These are phyloP conservation scores for Capsicum chinense DNA, from an alignment of 257 asterid species.

Conservation along the genomic window DNA sequence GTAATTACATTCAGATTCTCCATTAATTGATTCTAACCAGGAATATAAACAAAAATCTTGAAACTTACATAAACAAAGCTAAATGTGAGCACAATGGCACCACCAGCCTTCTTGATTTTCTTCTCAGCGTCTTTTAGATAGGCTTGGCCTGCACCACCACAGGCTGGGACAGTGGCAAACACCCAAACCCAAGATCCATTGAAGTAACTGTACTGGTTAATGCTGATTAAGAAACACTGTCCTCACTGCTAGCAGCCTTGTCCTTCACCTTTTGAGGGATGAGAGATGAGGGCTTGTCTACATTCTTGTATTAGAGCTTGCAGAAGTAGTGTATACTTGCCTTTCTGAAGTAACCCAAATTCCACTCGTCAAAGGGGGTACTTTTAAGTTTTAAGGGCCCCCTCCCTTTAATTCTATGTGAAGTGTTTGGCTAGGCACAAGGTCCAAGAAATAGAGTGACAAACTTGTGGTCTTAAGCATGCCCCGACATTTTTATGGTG, in stretches of 20 bases:
- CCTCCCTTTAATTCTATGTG: not conserved
- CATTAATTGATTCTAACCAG: not conserved
- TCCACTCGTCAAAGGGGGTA: not conserved
- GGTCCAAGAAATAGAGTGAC: not conserved
- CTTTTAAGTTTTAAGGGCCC: no score
- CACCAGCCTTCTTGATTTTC: not conserved
- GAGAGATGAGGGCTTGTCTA: conserved; percentile 1
- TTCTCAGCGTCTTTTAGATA: conserved; percentile 1
- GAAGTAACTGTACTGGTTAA: conserved; percentile 9
- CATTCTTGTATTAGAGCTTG: conserved; percentile 3
- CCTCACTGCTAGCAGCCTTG: not conserved
- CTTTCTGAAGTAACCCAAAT: conserved; percentile 9
- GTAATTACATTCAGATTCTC: conserved; percentile 14
- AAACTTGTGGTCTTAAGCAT: not conserved
- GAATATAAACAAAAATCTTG: not conserved
- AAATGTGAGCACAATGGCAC: conserved; percentile 1
- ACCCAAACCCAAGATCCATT: not conserved
- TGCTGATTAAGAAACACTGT: not conserved
- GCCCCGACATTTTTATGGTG: not conserved
- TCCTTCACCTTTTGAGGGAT: not conserved
- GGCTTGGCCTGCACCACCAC: conserved; percentile 16
- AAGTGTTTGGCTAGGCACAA: not conserved
- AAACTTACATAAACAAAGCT: not conserved
- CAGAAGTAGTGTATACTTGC: not conserved
- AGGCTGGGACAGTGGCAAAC: conserved; percentile 1